Evolutionary conservation across 306 rosid genomes (phyloP).

Genomic region (Malus fusca): DNA sequence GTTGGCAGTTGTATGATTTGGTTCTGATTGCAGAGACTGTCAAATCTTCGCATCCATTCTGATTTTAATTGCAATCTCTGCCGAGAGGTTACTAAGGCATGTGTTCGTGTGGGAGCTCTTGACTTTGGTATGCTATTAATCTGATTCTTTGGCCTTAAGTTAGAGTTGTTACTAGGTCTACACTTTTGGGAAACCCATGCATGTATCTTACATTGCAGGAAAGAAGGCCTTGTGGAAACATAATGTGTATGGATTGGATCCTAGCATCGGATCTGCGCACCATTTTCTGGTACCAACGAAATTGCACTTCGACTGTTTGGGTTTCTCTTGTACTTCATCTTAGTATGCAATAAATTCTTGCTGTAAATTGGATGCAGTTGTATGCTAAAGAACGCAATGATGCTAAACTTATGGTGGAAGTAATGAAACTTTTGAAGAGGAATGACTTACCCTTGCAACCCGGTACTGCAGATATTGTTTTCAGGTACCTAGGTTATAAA

Average conservation of each 20-base stretch:
- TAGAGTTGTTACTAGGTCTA: not conserved
- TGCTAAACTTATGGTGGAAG: slow-evolving; percentile 57
- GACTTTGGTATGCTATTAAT: slow-evolving; percentile 52
- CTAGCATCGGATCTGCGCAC: slow-evolving; percentile 71
- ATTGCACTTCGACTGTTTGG: slow-evolving; percentile 5
- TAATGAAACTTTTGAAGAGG: slow-evolving; percentile 65
- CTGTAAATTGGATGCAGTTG: slow-evolving; percentile 33
- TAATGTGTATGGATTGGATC: slow-evolving; percentile 71
- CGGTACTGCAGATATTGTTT: slow-evolving; percentile 92
- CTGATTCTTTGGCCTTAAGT: not conserved
- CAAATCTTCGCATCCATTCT: slow-evolving; percentile 74
- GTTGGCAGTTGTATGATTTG: slow-evolving; percentile 15
- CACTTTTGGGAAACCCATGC: not conserved
- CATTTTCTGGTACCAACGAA: slow-evolving; percentile 62
- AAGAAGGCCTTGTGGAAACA: slow-evolving; percentile 85
- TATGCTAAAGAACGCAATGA: slow-evolving; percentile 65
- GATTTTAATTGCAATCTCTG: slow-evolving; percentile 72
- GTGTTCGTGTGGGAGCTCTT: slow-evolving; percentile 66
- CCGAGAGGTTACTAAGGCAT: slow-evolving; percentile 76
- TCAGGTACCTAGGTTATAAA: slow-evolving; percentile 42
- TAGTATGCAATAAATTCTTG: slow-evolving; percentile 15
- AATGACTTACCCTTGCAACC: slow-evolving; percentile 80
- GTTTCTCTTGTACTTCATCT: slow-evolving; percentile 5
- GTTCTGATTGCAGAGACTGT: slow-evolving; percentile 63
- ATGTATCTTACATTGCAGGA: slow-evolving; percentile 39